phyloP scores from a whole-genome alignment of 306 rosid genomes.

The Canavalia ensiformis region DNA sequence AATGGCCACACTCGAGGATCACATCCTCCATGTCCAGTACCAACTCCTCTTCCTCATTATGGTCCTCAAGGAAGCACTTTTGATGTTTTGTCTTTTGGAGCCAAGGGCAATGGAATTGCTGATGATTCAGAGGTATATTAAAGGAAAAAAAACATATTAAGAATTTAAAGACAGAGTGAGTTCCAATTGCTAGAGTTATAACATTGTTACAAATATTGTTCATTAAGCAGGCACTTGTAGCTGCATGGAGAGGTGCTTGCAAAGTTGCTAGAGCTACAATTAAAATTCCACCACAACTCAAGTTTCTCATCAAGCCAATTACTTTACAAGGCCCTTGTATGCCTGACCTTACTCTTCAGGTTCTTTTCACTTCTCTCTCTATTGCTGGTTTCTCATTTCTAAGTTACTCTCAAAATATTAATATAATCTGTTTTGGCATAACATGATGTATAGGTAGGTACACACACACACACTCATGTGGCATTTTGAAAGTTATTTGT shows the following conservation, averaged over 20 bases:
- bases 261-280: slow-evolving; percentile 68
- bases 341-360: slow-evolving; percentile 88
- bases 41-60: slow-evolving; percentile 61
- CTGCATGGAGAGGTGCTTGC: slow-evolving; percentile 93
- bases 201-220: slow-evolving; percentile 21
- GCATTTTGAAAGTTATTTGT: slow-evolving; percentile 21
- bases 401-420: neutral
- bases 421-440: slow-evolving; percentile 3
- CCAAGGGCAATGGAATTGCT: slow-evolving; percentile 81
- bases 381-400: neutral
- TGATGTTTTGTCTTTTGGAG: slow-evolving; percentile 75
- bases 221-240: slow-evolving; percentile 70
- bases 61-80: slow-evolving; percentile 54
- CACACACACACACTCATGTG: neutral
- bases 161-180: neutral
- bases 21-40: slow-evolving; percentile 53
- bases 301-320: slow-evolving; percentile 71
- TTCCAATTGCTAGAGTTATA: slow-evolving; percentile 9
- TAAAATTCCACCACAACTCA: slow-evolving; percentile 69
- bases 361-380: slow-evolving; percentile 41
- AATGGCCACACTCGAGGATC: slow-evolving; percentile 46
- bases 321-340: slow-evolving; percentile 90
- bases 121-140: slow-evolving; percentile 81
- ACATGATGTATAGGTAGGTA: neutral
- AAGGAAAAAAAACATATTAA: neutral